Evolutionary conservation across 1,284 basidiomycete species (phyloP).

Genomic region (Apiotrichum siamense): DNA sequence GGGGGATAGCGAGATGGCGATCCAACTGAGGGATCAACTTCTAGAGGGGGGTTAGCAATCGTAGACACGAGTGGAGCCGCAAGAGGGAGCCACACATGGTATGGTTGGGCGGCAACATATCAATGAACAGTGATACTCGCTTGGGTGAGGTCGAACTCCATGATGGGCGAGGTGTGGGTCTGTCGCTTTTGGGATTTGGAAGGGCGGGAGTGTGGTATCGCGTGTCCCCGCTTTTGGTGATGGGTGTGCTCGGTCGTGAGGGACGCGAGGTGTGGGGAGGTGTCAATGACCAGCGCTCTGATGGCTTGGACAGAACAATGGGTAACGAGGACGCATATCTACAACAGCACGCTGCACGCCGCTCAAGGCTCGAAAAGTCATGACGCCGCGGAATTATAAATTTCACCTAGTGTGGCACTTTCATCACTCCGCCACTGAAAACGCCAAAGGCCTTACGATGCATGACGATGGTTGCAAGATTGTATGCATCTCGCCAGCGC

Average conservation of each 20-base stretch:
- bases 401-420: background rate
- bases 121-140: conserved; percentile 27
- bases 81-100: background rate
- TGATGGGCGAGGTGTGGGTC: conserved; percentile 30
- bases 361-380: background rate
- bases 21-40: conserved; percentile 91
- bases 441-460: background rate
- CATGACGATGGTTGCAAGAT: too few species aligned
- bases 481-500: too few species aligned
- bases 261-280: conserved; percentile 12
- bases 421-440: background rate
- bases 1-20: conserved; percentile 85
- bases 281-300: background rate
- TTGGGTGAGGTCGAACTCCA: conserved; percentile 79
- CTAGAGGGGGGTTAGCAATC: conserved; percentile 45
- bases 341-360: background rate
- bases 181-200: background rate
- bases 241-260: conserved; percentile 8
- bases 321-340: background rate
- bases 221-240: conserved; percentile 6
- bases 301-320: conserved; percentile 4
- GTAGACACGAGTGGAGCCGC: background rate
- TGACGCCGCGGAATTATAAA: background rate
- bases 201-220: background rate
- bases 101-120: background rate